Percentiles rank a stretch among this genome's conserved stretches.
phyloP scores from a whole-genome alignment of 495 filamentous ascomycete genomes.

The Darksidea phi region DNA sequence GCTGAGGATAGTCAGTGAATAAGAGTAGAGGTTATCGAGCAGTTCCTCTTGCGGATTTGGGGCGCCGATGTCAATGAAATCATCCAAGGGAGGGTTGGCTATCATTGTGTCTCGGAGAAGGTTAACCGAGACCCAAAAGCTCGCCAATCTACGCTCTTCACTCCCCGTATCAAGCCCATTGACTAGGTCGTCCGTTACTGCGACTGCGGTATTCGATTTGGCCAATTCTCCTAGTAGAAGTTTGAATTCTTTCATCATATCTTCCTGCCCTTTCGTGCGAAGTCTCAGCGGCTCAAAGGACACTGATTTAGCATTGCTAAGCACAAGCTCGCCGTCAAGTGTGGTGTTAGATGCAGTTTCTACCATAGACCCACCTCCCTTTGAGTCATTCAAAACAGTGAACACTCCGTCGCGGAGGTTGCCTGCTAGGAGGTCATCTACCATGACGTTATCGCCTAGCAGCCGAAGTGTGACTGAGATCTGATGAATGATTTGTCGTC shows the following conservation, averaged over 20 bases:
- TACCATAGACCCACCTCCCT: constrained; percentile 7
- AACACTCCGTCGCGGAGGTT: constrained; percentile 61
- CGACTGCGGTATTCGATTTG: constrained; percentile 16
- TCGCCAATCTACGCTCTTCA: constrained; percentile 52
- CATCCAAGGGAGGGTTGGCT: constrained; percentile 55
- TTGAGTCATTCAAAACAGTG: constrained; percentile 33
- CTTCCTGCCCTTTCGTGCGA: constrained; percentile 35
- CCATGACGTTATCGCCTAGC: constrained; percentile 60
- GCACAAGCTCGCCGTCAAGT: neutral
- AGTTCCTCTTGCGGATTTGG: constrained; percentile 53
- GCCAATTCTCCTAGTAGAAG: constrained; percentile 32
- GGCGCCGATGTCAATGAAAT: constrained; percentile 57
- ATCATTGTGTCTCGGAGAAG: constrained; percentile 54
- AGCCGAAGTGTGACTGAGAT: constrained; percentile 72
- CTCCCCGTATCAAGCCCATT: constrained; percentile 16
- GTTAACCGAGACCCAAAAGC: constrained; percentile 79
- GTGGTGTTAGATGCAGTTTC: constrained; percentile 23
- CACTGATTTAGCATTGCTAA: constrained; percentile 6
- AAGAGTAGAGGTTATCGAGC: constrained; percentile 77
- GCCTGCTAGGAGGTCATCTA: constrained; percentile 66
- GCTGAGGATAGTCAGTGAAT: constrained; percentile 65
- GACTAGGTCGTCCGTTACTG: constrained; percentile 38
- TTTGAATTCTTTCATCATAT: constrained; percentile 35
- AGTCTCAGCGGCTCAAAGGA: constrained; percentile 36
- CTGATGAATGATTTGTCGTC: constrained; percentile 67